These are phyloP conservation scores for Truncatella angustata DNA, from an alignment of 2,329 filamentous ascomycete genomes.

Conservation along the genomic window DNA sequence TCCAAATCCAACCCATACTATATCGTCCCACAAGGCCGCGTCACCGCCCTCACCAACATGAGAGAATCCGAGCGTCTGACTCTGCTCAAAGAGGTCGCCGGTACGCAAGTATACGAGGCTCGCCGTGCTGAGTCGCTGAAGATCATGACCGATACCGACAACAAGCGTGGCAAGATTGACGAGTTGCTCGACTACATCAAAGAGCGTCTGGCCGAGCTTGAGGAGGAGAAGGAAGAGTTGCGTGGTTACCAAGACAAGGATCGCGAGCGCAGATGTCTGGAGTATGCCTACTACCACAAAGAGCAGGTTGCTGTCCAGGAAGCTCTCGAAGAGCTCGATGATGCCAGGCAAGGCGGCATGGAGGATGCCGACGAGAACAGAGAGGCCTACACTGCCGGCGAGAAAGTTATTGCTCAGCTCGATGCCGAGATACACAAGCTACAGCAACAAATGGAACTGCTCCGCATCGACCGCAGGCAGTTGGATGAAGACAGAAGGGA, in stretches of 20 bases:
- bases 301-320: conserved; percentile 79
- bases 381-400: conserved; percentile 71
- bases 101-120: conserved; percentile 94
- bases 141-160: conserved; percentile 95
- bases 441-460: conserved; percentile 78
- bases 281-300: conserved; percentile 91
- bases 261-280: conserved; percentile 82
- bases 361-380: conserved; percentile 82
- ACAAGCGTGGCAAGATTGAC: conserved; percentile 92
- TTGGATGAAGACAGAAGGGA: conserved; percentile 88
- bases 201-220: conserved; percentile 81
- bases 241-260: conserved; percentile 94
- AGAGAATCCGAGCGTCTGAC: conserved; percentile 90
- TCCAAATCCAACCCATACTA: conserved; percentile 98
- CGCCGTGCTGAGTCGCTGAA: conserved; percentile 88
- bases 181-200: conserved; percentile 90
- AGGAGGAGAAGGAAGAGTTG: conserved; percentile 96
- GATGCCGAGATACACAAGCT: conserved; percentile 78
- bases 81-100: conserved; percentile 94
- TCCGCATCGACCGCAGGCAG: conserved; percentile 81
- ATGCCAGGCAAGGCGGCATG: conserved; percentile 74
- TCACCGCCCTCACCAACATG: conserved; percentile 97
- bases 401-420: conserved; percentile 74
- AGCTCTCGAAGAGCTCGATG: conserved; percentile 79
- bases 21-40: conserved; percentile 95